Evolutionary conservation across 352 stramenopile species (phyloP).

Genomic region (Ophiocytium majus): DNA sequence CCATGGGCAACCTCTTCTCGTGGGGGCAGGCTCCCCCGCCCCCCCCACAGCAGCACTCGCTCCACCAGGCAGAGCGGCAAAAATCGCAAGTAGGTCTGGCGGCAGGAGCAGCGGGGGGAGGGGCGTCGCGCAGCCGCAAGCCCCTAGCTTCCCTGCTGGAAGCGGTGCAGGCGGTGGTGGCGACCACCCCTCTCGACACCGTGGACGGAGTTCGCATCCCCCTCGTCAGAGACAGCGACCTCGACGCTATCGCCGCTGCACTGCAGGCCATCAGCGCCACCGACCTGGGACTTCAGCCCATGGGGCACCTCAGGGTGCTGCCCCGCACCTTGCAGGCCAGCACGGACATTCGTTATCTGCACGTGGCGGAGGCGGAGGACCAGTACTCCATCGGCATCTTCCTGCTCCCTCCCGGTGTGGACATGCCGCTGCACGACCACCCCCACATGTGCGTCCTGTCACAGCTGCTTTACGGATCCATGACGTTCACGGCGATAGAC

Average conservation of each 20-base stretch:
- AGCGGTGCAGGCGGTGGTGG: neutral
- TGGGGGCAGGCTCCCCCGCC: no score
- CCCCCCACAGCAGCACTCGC: no score
- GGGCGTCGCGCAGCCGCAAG: neutral
- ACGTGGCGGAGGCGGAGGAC: slow-evolving; percentile 35
- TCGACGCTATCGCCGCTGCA: neutral
- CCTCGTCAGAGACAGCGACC: neutral
- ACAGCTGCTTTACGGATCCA: slow-evolving; percentile 42
- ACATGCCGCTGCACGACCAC: slow-evolving; percentile 52
- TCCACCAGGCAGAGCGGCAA: no score
- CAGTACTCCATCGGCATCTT: slow-evolving; percentile 51
- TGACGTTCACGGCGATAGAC: slow-evolving; percentile 46
- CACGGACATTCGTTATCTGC: slow-evolving; percentile 47
- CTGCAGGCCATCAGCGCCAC: neutral
- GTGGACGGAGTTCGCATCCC: neutral
- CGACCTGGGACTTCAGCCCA: neutral
- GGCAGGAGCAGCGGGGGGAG: neutral
- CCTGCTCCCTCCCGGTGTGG: slow-evolving; percentile 36
- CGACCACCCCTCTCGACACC: neutral
- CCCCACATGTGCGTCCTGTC: slow-evolving; percentile 52
- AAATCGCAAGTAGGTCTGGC: neutral
- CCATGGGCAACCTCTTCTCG: no score
- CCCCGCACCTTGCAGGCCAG: neutral
- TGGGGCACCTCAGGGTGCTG: neutral
- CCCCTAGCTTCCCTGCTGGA: neutral